phyloP scores from a whole-genome alignment of 352 stramenopile genomes.

The Pythium oligandrum region DNA sequence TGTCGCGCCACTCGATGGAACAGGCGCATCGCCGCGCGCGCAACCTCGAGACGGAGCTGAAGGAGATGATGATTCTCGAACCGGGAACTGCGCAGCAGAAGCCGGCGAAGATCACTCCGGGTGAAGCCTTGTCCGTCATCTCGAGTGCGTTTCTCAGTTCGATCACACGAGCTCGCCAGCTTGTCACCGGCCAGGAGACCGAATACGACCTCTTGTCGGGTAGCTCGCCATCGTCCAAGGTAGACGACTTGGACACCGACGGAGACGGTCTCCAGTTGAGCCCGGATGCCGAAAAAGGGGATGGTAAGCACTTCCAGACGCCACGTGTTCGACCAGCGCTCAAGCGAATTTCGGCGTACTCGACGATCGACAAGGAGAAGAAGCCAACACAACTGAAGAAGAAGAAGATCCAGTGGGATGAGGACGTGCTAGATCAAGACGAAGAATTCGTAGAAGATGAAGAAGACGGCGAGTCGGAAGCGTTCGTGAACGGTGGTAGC shows the following conservation, averaged over 20 bases:
- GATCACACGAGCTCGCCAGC: conserved; percentile 48
- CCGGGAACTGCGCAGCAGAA: conserved; percentile 13
- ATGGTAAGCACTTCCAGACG: conserved; percentile 55
- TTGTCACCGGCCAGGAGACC: conserved; percentile 43
- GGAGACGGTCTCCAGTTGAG: conserved; percentile 81
- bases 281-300: conserved; percentile 48
- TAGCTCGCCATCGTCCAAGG: conserved; percentile 35
- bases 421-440: conserved; percentile 71
- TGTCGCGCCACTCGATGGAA: conserved; percentile 79
- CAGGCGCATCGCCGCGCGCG: conserved; percentile 76
- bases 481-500: conserved; percentile 35
- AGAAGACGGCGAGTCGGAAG: conserved; percentile 38
- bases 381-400: conserved; percentile 15
- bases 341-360: conserved; percentile 79
- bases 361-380: conserved; percentile 42
- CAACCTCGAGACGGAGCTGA: conserved; percentile 64
- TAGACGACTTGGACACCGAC: conserved; percentile 75
- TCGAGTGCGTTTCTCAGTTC: conserved; percentile 55
- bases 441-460: conserved; percentile 75
- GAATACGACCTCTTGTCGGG: conserved; percentile 78
- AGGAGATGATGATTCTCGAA: conserved; percentile 62
- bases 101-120: conserved; percentile 41
- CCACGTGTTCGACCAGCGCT: conserved; percentile 50
- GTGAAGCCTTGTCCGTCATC: conserved; percentile 63
- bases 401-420: conserved; percentile 59